A percentile compares a stretch with the other conserved stretches of the same genome.
phyloP scores from a whole-genome alignment of 306 rosid species.

The Ziziphus jujuba region DNA sequence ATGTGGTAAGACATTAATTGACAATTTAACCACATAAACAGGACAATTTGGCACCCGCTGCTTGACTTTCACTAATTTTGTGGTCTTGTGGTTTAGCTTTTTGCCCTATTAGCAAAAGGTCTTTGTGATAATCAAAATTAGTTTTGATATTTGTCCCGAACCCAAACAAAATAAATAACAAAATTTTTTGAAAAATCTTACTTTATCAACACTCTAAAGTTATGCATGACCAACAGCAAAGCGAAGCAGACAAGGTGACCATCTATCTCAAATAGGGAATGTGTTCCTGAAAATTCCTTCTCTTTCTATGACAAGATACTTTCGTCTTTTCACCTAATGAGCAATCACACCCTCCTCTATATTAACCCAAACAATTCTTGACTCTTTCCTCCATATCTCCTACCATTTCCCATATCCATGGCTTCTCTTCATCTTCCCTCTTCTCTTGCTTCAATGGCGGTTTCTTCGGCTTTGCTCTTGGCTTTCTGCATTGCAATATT shows the following conservation, averaged over 20 bases:
- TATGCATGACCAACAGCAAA: slow-evolving; percentile 63
- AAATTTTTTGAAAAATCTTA: slow-evolving; percentile 24
- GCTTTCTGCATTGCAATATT: slow-evolving; percentile 30
- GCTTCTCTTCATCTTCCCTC: slow-evolving; percentile 1
- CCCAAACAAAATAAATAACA: background rate
- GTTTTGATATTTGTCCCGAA: background rate
- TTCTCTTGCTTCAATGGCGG: slow-evolving; percentile 32
- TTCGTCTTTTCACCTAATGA: background rate
- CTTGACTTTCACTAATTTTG: background rate
- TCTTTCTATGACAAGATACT: background rate
- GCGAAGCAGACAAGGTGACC: slow-evolving; percentile 24
- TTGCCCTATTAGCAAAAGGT: slow-evolving; percentile 4
- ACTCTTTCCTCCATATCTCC: background rate
- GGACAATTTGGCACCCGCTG: background rate
- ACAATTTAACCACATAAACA: slow-evolving; percentile 35
- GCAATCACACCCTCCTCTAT: slow-evolving; percentile 3
- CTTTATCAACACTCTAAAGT: slow-evolving; percentile 82
- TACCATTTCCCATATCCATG: background rate
- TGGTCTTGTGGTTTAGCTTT: background rate
- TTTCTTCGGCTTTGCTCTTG: slow-evolving; percentile 35
- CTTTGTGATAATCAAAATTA: slow-evolving; percentile 20
- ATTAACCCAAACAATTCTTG: background rate
- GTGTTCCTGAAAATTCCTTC: background rate
- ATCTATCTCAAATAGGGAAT: slow-evolving; percentile 4
- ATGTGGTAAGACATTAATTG: slow-evolving; percentile 20